Conservation (phyloP, 179 eudicot genomes). For the Beta corolliflora region DNA sequence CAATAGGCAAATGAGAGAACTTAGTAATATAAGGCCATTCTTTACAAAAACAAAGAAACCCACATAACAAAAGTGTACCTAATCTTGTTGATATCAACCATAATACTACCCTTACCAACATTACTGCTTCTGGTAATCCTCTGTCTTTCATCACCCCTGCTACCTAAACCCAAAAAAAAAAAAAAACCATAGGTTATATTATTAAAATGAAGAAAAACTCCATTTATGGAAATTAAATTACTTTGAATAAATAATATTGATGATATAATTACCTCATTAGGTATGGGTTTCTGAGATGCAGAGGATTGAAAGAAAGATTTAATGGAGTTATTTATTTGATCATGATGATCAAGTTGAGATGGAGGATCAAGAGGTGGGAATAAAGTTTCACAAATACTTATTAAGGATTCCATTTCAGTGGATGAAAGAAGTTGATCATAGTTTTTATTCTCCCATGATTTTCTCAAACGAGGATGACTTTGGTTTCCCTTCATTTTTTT, state of each 20-base stretch:
- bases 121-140: constrained; percentile 44
- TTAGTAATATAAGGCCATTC: constrained; percentile 60
- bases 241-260: background rate
- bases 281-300: constrained; percentile 46
- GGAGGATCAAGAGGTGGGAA: constrained; percentile 37
- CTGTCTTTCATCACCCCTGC: constrained; percentile 38
- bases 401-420: constrained; percentile 27
- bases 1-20: constrained; percentile 41
- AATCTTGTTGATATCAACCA: constrained; percentile 49
- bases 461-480: constrained; percentile 32
- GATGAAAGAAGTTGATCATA: constrained; percentile 34
- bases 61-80: constrained; percentile 63
- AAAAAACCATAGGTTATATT: background rate
- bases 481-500: constrained; percentile 12
- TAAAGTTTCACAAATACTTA: constrained; percentile 31
- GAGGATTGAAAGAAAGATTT: constrained; percentile 44
- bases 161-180: constrained; percentile 37
- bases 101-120: constrained; percentile 42
- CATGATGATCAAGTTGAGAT: constrained; percentile 10
- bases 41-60: constrained; percentile 39
- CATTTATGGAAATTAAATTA: too few relatives aligned
- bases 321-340: constrained; percentile 25
- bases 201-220: background rate
- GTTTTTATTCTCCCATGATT: constrained; percentile 30
- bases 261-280: constrained; percentile 44